Evolutionary conservation across 371 early-diverging fungal species (phyloP).

Genomic region (Apophysomyces variabilis): DNA sequence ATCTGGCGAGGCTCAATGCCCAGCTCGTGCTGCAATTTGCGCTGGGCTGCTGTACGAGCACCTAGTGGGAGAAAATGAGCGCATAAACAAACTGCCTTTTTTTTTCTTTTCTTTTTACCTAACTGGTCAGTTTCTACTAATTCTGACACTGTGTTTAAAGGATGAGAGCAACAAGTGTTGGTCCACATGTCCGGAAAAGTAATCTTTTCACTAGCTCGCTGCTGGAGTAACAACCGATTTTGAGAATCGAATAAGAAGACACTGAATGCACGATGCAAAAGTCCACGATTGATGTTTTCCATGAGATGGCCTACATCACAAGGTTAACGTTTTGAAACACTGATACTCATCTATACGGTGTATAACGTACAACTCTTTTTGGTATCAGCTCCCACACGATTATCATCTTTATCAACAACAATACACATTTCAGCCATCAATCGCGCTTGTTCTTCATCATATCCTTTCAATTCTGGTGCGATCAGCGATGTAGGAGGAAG

Average conservation of each 20-base stretch:
- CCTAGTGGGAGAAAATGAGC: constrained; percentile 18
- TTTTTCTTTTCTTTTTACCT: constrained; percentile 31
- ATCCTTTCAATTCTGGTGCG: constrained; percentile 58
- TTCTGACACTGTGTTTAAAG: constrained; percentile 78
- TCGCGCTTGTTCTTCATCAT: constrained; percentile 83
- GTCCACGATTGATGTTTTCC: constrained; percentile 80
- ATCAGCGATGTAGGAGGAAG: constrained; percentile 18
- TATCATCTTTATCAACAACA: constrained; percentile 83
- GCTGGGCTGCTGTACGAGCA: constrained; percentile 58
- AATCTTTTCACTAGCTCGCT: constrained; percentile 93
- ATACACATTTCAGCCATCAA: constrained; percentile 97
- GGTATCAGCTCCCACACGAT: constrained; percentile 76
- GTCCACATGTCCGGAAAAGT: constrained; percentile 95
- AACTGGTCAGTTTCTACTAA: constrained; percentile 75
- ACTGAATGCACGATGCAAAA: constrained; percentile 94
- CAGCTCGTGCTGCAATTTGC: constrained; percentile 93
- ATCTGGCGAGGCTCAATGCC: constrained; percentile 81
- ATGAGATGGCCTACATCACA: constrained; percentile 73
- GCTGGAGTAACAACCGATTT: constrained; percentile 85
- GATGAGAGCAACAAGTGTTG: constrained; percentile 97
- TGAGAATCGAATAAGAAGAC: constrained; percentile 87
- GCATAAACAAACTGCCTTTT: background rate
- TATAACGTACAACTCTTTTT: constrained; percentile 84
- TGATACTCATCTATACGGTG: too few species aligned
- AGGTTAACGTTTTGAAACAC: background rate